Base-by-base conservation (phyloP, 164 flowering plant genomes). In the Vitis cinerea region DNA sequence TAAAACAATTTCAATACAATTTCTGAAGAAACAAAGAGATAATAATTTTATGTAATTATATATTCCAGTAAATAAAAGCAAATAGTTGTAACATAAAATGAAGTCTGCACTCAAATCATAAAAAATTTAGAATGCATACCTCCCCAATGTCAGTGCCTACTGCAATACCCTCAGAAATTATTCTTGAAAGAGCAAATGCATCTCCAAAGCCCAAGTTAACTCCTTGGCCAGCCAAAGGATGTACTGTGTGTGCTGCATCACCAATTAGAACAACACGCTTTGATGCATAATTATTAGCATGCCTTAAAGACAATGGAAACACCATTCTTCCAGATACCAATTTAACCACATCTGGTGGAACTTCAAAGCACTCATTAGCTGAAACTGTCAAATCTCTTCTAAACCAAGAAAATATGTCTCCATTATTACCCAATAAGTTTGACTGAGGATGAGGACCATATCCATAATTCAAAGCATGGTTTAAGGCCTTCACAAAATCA, bases 181-280 rank as follows among this genome's bases (percentile, higher is more conserved):
- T 79, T 81, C 80, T 87, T 56, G 97, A 77, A 65, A 96, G 93
- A 74, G 90, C 72, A 61, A 56, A 76, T 58, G 97, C 94, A 85
- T 96, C 99, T 56, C 86, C 96, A 82, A 89, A 92, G 15, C 99
- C 99, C 74, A 96, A 77, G 77, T 96, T 96, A 55, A 96, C 99
- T 54, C 98, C 99, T 81, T 96, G 98, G 31, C 99, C 99, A 71
- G 99, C 99, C 77, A 93, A 84, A 67, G 99, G 99, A 82, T 96
- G 99, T 68, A 96, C 92, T 37, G 94, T 90, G 69, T 96, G 99
- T 16, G 98, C 99, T 61, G 99, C 97, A 81, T 96, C 99, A 65
- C 99, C 99, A 79, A 93, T 77, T 63, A 96, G 85, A 71, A 79
- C 99, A 56, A 87, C 87, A 55, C 87, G 91, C 57, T 81, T 83